These are phyloP conservation scores for Excoecaria agallocha DNA, from an alignment of 345 rosid genomes.

Conservation along the genomic window DNA sequence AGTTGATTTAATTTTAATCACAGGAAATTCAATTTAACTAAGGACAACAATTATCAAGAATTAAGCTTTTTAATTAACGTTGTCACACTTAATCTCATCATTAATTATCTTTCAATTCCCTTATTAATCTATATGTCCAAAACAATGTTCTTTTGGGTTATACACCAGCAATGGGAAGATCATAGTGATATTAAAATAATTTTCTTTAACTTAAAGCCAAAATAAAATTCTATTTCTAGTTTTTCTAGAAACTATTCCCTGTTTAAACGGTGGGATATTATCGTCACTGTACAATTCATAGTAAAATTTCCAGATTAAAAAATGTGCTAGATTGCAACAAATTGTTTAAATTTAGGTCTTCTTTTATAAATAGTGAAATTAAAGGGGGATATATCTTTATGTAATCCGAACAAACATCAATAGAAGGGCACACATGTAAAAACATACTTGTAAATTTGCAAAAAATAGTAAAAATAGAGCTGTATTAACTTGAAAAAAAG, in stretches of 20 bases:
- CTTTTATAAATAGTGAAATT: not conserved
- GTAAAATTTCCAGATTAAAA: not conserved
- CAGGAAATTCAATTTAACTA: not conserved
- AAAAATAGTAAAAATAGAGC: not conserved
- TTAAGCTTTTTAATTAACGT: not conserved
- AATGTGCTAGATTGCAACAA: not conserved
- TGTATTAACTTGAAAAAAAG: too few relatives aligned
- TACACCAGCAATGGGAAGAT: not conserved
- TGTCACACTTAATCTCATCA: not conserved
- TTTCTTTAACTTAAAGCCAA: not conserved
- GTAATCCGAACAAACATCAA: not conserved
- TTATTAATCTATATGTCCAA: not conserved
- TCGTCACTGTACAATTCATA: not conserved
- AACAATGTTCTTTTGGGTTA: not conserved
- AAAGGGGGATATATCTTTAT: not conserved
- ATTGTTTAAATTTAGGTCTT: not conserved
- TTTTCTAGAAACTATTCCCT: not conserved
- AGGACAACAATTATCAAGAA: not conserved
- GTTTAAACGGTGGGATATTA: not conserved
- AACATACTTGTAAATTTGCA: not conserved
- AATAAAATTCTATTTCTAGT: not conserved
- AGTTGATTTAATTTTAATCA: not conserved
- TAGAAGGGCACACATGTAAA: conserved; percentile 18
- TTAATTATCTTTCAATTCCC: not conserved
- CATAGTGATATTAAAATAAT: not conserved